phyloP scores from a whole-genome alignment of 1,284 basidiomycete species.

The Puccinia novopanici region DNA sequence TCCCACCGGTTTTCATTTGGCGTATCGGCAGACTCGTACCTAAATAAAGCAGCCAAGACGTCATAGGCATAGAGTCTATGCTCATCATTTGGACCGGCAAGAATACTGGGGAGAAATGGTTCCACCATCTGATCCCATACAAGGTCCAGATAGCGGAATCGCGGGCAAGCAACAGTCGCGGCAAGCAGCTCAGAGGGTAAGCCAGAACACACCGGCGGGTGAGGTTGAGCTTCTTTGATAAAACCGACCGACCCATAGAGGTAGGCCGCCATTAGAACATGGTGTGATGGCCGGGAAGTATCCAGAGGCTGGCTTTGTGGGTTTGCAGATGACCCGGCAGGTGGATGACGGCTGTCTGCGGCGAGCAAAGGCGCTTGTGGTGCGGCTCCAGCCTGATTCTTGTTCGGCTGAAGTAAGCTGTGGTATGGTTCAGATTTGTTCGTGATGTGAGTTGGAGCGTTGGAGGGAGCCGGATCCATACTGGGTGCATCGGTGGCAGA shows the following conservation, averaged over 20 bases:
- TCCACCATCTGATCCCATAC: slow-evolving; percentile 41
- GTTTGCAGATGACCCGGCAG: background rate
- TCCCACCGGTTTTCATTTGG: background rate
- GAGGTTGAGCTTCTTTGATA: background rate
- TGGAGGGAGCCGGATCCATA: background rate
- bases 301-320: background rate
- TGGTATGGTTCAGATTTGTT: slow-evolving; percentile 2
- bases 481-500: background rate
- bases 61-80: slow-evolving; percentile 34
- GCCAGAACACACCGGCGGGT: background rate
- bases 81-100: slow-evolving; percentile 30
- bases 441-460: background rate
- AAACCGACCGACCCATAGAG: slow-evolving; percentile 38
- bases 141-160: slow-evolving; percentile 34
- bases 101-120: slow-evolving; percentile 26
- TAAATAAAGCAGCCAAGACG: slow-evolving; percentile 17
- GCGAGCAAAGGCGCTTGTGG: background rate
- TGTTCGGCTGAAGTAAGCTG: slow-evolving; percentile 32
- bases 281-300: slow-evolving; percentile 11
- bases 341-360: background rate
- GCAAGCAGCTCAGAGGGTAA: slow-evolving; percentile 20
- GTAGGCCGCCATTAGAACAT: slow-evolving; percentile 22
- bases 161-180: background rate
- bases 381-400: background rate
- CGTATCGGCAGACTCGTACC: background rate